A percentile compares a stretch with the other conserved stretches of the same genome.
phyloP scores from a whole-genome alignment of 1,284 basidiomycete species.

The Boletus mariae region DNA sequence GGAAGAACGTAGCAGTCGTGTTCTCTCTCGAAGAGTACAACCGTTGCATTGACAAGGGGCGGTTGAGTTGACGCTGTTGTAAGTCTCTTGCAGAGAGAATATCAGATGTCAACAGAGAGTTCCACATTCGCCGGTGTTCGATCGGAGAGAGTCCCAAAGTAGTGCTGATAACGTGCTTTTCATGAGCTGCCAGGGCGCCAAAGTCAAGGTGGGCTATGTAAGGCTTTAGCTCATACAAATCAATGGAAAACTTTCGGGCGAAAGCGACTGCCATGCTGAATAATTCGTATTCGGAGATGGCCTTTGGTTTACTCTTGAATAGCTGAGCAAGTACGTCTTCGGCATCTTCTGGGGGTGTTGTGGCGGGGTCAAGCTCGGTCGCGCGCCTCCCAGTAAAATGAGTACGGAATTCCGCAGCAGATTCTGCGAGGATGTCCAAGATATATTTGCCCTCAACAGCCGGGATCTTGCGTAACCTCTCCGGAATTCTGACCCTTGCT shows the following conservation, averaged over 20 bases:
- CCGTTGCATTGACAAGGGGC: constrained; percentile 54
- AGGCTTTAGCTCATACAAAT: constrained; percentile 36
- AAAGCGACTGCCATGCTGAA: constrained; percentile 48
- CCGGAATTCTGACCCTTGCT: constrained; percentile 42
- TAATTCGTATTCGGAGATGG: constrained; percentile 56
- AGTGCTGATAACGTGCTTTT: constrained; percentile 50
- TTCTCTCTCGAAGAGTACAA: constrained; percentile 54
- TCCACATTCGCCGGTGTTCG: constrained; percentile 52
- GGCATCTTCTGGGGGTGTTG: constrained; percentile 35
- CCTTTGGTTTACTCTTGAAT: constrained; percentile 46
- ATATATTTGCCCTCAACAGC: constrained; percentile 45
- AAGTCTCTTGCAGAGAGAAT: constrained; percentile 50
- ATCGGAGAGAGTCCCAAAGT: constrained; percentile 38
- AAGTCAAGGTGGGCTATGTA: constrained; percentile 52
- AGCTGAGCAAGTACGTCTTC: constrained; percentile 42
- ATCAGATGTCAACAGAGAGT: constrained; percentile 56
- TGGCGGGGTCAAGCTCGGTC: constrained; percentile 20
- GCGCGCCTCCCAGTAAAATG: constrained; percentile 35
- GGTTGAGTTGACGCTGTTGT: constrained; percentile 45
- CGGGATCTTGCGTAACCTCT: constrained; percentile 36
- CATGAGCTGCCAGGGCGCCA: constrained; percentile 46
- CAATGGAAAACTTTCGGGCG: constrained; percentile 42
- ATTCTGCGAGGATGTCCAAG: constrained; percentile 48
- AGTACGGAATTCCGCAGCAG: constrained; percentile 44
- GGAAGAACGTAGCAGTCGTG: constrained; percentile 55